Percentiles rank a stretch among this genome's conserved stretches.
phyloP scores from a whole-genome alignment of 1,139 yeast species.

The Pichia sp. region DNA sequence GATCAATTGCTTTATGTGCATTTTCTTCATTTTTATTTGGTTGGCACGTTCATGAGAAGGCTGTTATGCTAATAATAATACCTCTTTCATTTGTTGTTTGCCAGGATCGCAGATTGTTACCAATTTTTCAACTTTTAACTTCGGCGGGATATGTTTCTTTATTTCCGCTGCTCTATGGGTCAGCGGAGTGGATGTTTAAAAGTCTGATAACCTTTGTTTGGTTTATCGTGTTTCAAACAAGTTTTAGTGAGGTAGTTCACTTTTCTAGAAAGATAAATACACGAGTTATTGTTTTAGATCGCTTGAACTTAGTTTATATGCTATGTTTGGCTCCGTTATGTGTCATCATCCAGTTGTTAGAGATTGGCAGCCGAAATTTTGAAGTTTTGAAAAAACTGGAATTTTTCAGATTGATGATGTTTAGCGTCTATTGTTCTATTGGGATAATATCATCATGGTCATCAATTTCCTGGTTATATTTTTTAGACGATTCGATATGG shows the following conservation, averaged over 20 bases:
- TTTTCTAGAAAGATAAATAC: constrained; percentile 43
- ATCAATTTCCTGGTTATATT: constrained; percentile 81
- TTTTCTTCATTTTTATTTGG: constrained; percentile 89
- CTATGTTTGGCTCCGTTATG: constrained; percentile 64
- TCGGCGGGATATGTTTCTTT: constrained; percentile 82
- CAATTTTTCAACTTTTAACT: constrained; percentile 58
- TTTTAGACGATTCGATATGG: constrained; percentile 69
- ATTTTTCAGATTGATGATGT: constrained; percentile 71
- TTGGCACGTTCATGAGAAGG: constrained; percentile 99
- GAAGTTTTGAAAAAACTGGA: constrained; percentile 46
- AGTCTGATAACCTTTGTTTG: constrained; percentile 75
- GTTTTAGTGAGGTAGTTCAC: constrained; percentile 57
- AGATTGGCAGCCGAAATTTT: constrained; percentile 46
- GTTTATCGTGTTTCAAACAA: constrained; percentile 70
- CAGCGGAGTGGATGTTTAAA: constrained; percentile 73
- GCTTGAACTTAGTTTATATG: constrained; percentile 60
- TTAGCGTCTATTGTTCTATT: constrained; percentile 78
- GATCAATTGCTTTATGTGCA: constrained; percentile 82
- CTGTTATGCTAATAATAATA: constrained; percentile 78
- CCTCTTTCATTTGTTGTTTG: constrained; percentile 78
- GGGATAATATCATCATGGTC: constrained; percentile 88
- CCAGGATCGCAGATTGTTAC: constrained; percentile 61
- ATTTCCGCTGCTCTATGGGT: constrained; percentile 79
- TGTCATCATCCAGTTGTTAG: constrained; percentile 43
- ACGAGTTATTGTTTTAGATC: constrained; percentile 50